Evolutionary conservation across 441 rosid species (phyloP).

Genomic region (Flueggea neowawraea): DNA sequence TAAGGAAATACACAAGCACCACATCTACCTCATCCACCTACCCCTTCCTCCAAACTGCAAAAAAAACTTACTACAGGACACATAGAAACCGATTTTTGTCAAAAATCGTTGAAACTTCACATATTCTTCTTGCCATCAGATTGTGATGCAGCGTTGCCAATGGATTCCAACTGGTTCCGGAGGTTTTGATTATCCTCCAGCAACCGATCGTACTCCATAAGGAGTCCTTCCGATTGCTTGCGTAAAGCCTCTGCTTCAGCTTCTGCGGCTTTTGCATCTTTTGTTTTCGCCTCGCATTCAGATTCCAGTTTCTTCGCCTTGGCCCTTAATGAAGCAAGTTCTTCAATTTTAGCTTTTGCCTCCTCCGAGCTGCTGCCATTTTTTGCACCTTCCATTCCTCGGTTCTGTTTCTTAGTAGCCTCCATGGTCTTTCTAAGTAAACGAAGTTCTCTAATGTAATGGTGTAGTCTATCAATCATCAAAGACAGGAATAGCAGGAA

Average conservation of each 20-base stretch:
- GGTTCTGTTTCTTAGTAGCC: slow-evolving; percentile 62
- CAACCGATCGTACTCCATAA: slow-evolving; percentile 63
- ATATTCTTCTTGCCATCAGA: slow-evolving; percentile 54
- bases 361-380: slow-evolving; percentile 35
- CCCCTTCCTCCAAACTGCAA: too few relatives aligned
- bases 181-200: slow-evolving; percentile 75
- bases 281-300: slow-evolving; percentile 41
- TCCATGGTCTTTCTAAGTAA: slow-evolving; percentile 76
- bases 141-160: slow-evolving; percentile 31
- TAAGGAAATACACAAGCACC: too few relatives aligned
- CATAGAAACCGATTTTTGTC: neutral
- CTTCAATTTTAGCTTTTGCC: slow-evolving; percentile 43
- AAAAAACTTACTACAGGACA: too few relatives aligned
- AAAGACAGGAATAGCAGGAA: slow-evolving; percentile 68
- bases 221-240: slow-evolving; percentile 72
- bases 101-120: slow-evolving; percentile 13
- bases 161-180: slow-evolving; percentile 55
- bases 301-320: slow-evolving; percentile 50
- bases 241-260: slow-evolving; percentile 60
- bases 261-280: slow-evolving; percentile 49
- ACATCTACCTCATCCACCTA: too few relatives aligned
- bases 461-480: slow-evolving; percentile 87
- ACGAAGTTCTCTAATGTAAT: slow-evolving; percentile 84
- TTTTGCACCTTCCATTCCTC: slow-evolving; percentile 56
- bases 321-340: slow-evolving; percentile 35